Percentiles rank a stretch among this genome's conserved stretches.
These are phyloP conservation scores for Aspergillus clavatus DNA, from an alignment of 2,329 filamentous ascomycete genomes.

Conservation along the genomic window DNA sequence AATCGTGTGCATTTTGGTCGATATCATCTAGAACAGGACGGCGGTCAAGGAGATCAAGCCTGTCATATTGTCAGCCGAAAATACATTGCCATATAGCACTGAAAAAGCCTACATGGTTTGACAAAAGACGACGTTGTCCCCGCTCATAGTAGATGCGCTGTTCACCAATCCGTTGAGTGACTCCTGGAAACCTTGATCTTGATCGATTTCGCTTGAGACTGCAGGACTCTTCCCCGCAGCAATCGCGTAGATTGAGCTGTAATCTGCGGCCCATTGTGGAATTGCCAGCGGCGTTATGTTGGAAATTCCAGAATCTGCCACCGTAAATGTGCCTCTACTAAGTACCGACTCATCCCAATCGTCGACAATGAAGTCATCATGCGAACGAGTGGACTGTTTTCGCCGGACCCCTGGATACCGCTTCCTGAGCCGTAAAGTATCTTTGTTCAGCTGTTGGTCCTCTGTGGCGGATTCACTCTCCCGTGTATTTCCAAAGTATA, in stretches of 20 bases:
- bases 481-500: constrained; percentile 22
- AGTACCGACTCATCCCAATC: constrained; percentile 31
- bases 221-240: constrained; percentile 14
- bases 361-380: constrained; percentile 35
- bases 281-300: constrained; percentile 12
- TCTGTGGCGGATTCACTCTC: constrained; percentile 7
- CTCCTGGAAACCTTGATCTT: constrained; percentile 16
- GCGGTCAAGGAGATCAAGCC: constrained; percentile 29
- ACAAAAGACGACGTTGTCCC: constrained; percentile 10
- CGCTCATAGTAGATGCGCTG: constrained; percentile 4
- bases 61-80: constrained; percentile 14
- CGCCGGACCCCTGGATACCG: constrained; percentile 12
- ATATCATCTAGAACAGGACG: constrained; percentile 32
- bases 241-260: constrained; percentile 23
- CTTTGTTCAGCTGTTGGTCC: constrained; percentile 12
- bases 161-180: constrained; percentile 19
- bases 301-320: constrained; percentile 7
- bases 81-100: neutral
- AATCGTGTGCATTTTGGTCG: constrained; percentile 30
- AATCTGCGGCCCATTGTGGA: constrained; percentile 29
- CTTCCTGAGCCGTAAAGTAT: constrained; percentile 21
- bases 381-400: constrained; percentile 7
- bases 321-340: constrained; percentile 3
- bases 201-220: constrained; percentile 2
- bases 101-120: constrained; percentile 28